These are phyloP conservation scores for Cadophora sp. DNA, from an alignment of 2,329 filamentous ascomycete species.

Conservation along the genomic window DNA sequence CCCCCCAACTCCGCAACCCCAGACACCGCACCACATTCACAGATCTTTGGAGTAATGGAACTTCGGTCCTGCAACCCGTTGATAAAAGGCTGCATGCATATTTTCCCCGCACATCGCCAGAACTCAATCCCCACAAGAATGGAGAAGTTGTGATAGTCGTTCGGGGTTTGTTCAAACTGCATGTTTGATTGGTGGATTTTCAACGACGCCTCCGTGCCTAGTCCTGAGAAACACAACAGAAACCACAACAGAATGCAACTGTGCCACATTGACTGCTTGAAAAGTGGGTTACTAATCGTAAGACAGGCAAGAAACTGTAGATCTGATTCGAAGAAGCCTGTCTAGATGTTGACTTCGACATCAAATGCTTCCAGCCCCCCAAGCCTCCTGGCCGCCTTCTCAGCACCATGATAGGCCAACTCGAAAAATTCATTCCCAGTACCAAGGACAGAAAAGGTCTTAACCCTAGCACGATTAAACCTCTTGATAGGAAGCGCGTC, in stretches of 20 bases:
- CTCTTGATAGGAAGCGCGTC: not conserved
- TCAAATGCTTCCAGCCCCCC: not conserved
- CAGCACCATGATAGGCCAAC: not conserved
- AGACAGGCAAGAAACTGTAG: not conserved
- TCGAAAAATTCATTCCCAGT: not conserved
- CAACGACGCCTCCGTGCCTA: conserved; percentile 2
- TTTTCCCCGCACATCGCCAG: conserved; percentile 25
- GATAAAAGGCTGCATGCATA: not conserved
- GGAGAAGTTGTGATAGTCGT: not conserved
- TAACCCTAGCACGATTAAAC: not conserved
- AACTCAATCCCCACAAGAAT: conserved; percentile 19
- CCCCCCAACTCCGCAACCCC: not conserved
- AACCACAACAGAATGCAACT: not conserved
- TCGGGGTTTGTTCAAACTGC: not conserved
- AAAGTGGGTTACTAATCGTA: not conserved
- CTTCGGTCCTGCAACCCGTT: conserved; percentile 23
- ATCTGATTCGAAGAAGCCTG: too few relatives aligned
- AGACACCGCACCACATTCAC: conserved; percentile 2
- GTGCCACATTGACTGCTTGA: not conserved
- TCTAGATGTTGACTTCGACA: not conserved
- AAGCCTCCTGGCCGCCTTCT: not conserved
- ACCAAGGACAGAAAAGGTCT: conserved; percentile 2
- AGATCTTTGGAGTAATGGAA: conserved; percentile 14
- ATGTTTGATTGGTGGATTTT: conserved; percentile 26
- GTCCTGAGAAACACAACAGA: not conserved